Base-by-base conservation (phyloP, 768 basidiomycete species). In the Boletus vermiculosoides region DNA sequence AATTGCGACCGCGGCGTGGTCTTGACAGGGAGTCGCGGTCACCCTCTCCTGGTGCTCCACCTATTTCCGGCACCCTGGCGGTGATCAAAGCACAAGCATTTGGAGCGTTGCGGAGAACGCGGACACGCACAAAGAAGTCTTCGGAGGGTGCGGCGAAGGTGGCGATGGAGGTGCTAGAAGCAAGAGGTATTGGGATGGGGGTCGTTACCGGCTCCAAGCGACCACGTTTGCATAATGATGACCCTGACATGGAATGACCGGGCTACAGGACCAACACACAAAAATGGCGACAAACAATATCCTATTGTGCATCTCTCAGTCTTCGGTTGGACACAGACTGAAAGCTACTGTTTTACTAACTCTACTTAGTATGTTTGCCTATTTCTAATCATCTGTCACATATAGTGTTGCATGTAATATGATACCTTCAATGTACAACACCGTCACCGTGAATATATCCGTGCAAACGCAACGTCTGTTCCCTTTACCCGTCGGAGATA, bases 41-140 rank as follows among this genome's bases (percentile, higher is more conserved):
- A 37, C 80, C 77, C 47, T 80, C 81, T 47, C 79, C 80, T 18
- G 69, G 71, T 41, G 69, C 69, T 52, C 75, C 79, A 56, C 76
- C 76, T 28, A 77, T 91, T 67, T 90, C 87, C 49, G 87, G 88
- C 25, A 93, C 92, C 31, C 82, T 94, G 46, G 91, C 92, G 52
- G 90, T 93, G 55, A 92, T 94, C 75, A 94, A 93, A 75, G 91
- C 91, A 42, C 90, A 93, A 69, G 87, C 92, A 39, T 94, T 93
- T 69, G 92, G 91, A 33, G 89, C 89, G 20, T 76, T 92, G 61
- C 86, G 91, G 50, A 80, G 91, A 71, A 88, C 90, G 53, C 83
- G 91, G 56, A 79, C 86, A 42, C 81, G 87, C 58, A 80, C 83
- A 50, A 92, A 88, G 77, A 86, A 83, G 71, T 75, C 83, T 37